Conservation (phyloP, 257 asterid species). For the Solanum commersonii region DNA sequence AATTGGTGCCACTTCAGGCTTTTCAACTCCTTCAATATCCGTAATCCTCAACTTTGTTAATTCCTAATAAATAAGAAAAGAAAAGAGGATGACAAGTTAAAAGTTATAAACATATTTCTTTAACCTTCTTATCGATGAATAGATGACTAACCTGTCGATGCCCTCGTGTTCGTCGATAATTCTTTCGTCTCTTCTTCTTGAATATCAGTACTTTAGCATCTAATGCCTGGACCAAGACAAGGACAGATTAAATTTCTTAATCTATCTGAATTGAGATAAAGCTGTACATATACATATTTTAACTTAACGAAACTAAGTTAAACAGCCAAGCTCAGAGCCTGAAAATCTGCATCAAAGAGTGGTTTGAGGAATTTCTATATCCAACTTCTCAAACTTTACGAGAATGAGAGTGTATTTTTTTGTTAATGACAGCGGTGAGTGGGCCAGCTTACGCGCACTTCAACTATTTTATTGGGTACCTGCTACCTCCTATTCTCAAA, state of each 20-base stretch:
- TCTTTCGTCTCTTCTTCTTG: conserved; percentile 96
- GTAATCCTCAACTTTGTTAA: conserved; percentile 82
- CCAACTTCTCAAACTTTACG: background rate
- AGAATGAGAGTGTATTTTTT: background rate
- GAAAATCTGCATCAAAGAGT: background rate
- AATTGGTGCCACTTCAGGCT: conserved; percentile 33
- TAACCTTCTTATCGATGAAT: background rate
- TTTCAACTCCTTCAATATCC: conserved; percentile 67
- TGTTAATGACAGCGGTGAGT: background rate
- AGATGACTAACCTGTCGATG: conserved; percentile 74
- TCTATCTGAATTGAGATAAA: background rate
- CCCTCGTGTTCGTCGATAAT: conserved; percentile 82
- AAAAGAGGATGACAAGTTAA: background rate
- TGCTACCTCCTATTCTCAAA: background rate
- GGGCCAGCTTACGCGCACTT: background rate
- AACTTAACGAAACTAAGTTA: background rate
- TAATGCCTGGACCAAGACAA: conserved; percentile 46
- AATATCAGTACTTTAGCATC: conserved; percentile 92
- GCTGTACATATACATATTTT: background rate
- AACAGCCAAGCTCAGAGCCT: background rate
- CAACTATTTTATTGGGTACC: background rate
- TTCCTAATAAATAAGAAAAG: conserved; percentile 38
- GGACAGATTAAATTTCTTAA: background rate
- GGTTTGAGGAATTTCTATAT: background rate
- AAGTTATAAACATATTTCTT: background rate